Conservation (phyloP, 371 early-diverging fungal genomes). For the Blastocladiella emersonii region DNA sequence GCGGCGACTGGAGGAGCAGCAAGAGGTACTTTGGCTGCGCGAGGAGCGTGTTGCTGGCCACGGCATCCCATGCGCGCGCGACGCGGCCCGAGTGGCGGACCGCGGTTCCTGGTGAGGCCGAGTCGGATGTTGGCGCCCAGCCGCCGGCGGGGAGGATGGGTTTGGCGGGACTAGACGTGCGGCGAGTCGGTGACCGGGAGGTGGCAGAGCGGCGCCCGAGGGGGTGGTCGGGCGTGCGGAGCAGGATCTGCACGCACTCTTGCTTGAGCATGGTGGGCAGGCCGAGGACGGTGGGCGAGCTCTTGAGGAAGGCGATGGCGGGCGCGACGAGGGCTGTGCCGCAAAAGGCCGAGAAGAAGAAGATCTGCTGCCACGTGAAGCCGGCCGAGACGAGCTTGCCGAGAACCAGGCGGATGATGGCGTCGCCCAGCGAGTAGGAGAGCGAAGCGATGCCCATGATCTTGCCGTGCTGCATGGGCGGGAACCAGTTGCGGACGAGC, state of each 20-base stretch:
- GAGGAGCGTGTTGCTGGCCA: neutral
- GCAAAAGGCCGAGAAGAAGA: neutral
- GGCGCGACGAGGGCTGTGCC: neutral
- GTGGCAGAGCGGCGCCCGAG: too few relatives aligned
- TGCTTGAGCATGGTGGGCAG: neutral
- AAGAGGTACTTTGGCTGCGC: neutral
- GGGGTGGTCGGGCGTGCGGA: neutral
- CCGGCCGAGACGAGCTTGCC: neutral
- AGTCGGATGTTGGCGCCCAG: too few relatives aligned
- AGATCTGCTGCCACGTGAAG: constrained; percentile 1
- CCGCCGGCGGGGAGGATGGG: too few relatives aligned
- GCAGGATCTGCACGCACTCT: neutral
- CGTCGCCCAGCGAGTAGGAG: constrained; percentile 4
- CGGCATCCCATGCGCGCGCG: too few relatives aligned
- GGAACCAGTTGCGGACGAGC: constrained; percentile 1
- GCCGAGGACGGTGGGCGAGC: neutral
- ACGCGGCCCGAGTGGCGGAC: too few relatives aligned
- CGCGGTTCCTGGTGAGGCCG: too few relatives aligned
- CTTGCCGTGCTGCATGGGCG: constrained; percentile 2
- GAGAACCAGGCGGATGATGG: constrained; percentile 1
- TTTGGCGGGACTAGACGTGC: too few relatives aligned
- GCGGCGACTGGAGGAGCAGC: neutral
- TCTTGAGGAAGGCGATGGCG: neutral
- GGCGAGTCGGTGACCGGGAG: too few relatives aligned
- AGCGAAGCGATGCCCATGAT: neutral